Conservation (phyloP, 257 asterid genomes). For the Penstemon davidsonii region DNA sequence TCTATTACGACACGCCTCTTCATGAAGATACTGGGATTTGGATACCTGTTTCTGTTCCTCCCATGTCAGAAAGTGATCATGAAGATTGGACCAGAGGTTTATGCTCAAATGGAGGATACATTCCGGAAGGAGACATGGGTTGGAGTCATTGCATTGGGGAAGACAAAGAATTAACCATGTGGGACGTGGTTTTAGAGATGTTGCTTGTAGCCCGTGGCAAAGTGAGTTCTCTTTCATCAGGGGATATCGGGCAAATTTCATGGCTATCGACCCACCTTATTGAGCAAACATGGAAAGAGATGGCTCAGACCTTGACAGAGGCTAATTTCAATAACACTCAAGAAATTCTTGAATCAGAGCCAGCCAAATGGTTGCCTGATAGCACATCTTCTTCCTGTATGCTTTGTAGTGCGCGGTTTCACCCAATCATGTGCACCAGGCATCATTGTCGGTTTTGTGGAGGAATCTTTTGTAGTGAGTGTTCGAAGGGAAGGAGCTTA, state of each 20-base stretch:
- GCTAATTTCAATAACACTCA: slow-evolving; percentile 57
- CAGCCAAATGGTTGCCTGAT: slow-evolving; percentile 98
- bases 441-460: slow-evolving; percentile 98
- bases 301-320: slow-evolving; percentile 92
- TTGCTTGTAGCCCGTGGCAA: slow-evolving; percentile 93
- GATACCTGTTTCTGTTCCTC: slow-evolving; percentile 99
- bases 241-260: slow-evolving; percentile 61
- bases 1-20: slow-evolving; percentile 74
- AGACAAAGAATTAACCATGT: slow-evolving; percentile 90
- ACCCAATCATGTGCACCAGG: slow-evolving; percentile 96
- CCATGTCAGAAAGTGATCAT: slow-evolving; percentile 81
- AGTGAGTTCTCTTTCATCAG: slow-evolving; percentile 62
- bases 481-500: slow-evolving; percentile 86
- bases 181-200: slow-evolving; percentile 96
- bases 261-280: slow-evolving; percentile 71
- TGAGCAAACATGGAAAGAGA: slow-evolving; percentile 96
- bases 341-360: slow-evolving; percentile 83
- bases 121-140: slow-evolving; percentile 67
- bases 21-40: slow-evolving; percentile 91
- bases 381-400: slow-evolving; percentile 89
- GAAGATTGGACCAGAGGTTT: slow-evolving; percentile 80
- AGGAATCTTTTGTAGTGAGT: slow-evolving; percentile 89
- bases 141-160: slow-evolving; percentile 61
- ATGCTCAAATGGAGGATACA: slow-evolving; percentile 70
- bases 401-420: slow-evolving; percentile 86